Evolutionary conservation across 306 rosid genomes (phyloP), one percentile per base, ranked within the genome.

Genomic region (Prunus padus): DNA sequence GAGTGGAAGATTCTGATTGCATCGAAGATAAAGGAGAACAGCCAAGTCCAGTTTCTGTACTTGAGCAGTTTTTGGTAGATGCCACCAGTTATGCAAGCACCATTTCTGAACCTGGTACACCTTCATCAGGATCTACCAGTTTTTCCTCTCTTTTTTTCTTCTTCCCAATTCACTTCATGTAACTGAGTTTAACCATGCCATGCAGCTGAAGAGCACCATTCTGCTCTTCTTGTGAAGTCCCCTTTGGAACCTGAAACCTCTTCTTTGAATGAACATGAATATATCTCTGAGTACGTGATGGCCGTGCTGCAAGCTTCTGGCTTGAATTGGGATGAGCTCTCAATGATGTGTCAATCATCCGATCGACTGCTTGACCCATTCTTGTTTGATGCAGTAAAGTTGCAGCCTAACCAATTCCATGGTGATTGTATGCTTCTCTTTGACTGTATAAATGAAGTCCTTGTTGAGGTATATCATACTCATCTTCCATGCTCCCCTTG

Each of bases 361-460:
- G 79, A 80, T 45, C 87, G 71, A 62, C 71, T 84, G 74, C 69
- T 65, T 44, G 77, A 80, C 65, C 80, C 75, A 33, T 81, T 84
- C 68, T 78, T 78, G 59, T 82, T 88, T 61, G 79, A 85, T 60
- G 81, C 89, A 67, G 65, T 74, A 55, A 86, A 84, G 73, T 37
- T 82, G 72, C 83, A 80, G 65, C 69, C 65, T 13, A 52, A 61
- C 79, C 79, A 87, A 76, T 66, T 82, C 65, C 78, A 60, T 40
- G 45, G 73, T 49, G 72, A 81, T 45, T 74, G 80, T 7, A 63
- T 20, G 77, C 78, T 87, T 44, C 54, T 94, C 76, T 76, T 76
- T 61, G 91, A 92, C 73, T 82, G 75, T 79, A 69, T 80, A 50
- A 83, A 81, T 22, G 92, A 92, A 82, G 84, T 72, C 71, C 86